These are phyloP conservation scores for Hymenoscyphus occultus DNA, from an alignment of 2,329 filamentous ascomycete genomes.

Conservation along the genomic window DNA sequence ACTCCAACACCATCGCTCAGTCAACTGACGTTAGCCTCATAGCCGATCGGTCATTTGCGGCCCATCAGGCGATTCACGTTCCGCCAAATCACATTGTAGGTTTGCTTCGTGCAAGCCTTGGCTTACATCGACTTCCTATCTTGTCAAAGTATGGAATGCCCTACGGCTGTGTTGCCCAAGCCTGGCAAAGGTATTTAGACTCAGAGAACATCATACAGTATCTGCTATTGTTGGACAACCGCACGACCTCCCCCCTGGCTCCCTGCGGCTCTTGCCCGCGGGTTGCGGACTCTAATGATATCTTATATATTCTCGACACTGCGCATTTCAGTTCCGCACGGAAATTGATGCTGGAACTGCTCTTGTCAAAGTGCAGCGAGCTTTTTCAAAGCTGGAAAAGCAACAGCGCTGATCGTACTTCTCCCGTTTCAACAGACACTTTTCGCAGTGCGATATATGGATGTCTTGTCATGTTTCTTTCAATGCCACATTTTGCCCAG, in stretches of 20 bases:
- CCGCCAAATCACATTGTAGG: slow-evolving; percentile 64
- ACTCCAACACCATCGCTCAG: neutral
- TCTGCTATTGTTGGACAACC: slow-evolving; percentile 49
- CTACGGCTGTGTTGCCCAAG: slow-evolving; percentile 33
- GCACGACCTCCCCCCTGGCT: neutral
- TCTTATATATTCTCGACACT: slow-evolving; percentile 25
- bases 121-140: slow-evolving; percentile 38
- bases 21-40: slow-evolving; percentile 19
- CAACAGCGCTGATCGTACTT: slow-evolving; percentile 24
- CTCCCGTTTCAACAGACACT: slow-evolving; percentile 30
- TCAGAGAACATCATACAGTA: slow-evolving; percentile 50
- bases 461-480: slow-evolving; percentile 29
- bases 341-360: slow-evolving; percentile 34
- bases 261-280: slow-evolving; percentile 29
- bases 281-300: slow-evolving; percentile 12
- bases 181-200: slow-evolving; percentile 35
- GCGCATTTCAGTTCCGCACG: slow-evolving; percentile 30
- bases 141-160: slow-evolving; percentile 17
- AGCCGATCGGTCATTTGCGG: slow-evolving; percentile 68
- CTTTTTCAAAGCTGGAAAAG: slow-evolving; percentile 31
- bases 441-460: slow-evolving; percentile 31
- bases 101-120: slow-evolving; percentile 68
- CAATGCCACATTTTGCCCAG: slow-evolving; percentile 28
- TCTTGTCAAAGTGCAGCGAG: slow-evolving; percentile 30
- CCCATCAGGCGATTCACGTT: slow-evolving; percentile 60